Conservation (phyloP, 371 early-diverging fungal species). For the Globomyces sp. region DNA sequence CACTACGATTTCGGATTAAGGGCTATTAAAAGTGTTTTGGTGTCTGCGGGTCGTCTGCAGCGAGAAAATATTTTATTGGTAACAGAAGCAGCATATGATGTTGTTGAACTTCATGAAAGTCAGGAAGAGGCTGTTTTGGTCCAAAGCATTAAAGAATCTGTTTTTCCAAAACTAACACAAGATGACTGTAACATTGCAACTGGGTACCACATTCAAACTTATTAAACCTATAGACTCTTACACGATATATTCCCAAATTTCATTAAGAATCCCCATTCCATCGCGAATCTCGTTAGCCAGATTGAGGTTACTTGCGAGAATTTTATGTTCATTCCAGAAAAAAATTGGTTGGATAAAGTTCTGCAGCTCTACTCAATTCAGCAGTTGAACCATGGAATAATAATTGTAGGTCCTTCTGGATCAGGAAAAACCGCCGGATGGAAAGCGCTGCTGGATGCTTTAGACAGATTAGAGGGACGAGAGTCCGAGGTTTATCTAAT, state of each 20-base stretch:
- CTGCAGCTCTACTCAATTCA: conserved; percentile 97
- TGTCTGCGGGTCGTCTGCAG: conserved; percentile 96
- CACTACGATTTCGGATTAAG: conserved; percentile 99
- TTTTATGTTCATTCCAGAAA: conserved; percentile 71
- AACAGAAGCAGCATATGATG: conserved; percentile 38
- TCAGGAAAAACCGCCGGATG: conserved; percentile 94
- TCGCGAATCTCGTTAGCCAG: conserved; percentile 63
- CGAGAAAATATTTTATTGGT: conserved; percentile 59
- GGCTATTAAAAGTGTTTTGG: conserved; percentile 97
- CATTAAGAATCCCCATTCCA: too few species aligned
- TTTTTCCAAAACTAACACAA: conserved; percentile 95
- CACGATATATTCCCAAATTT: conserved; percentile 7
- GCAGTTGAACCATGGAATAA: conserved; percentile 96
- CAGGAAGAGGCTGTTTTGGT: conserved; percentile 90
- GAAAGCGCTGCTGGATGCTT: conserved; percentile 84
- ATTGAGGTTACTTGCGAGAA: conserved; percentile 78
- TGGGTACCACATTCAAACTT: neutral
- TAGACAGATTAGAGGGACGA: conserved; percentile 82
- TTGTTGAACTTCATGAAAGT: conserved; percentile 29
- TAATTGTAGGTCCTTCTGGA: conserved; percentile 98
- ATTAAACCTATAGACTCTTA: neutral
- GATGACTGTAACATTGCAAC: conserved; percentile 70
- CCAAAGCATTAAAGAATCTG: conserved; percentile 93
- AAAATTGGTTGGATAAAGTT: conserved; percentile 93
- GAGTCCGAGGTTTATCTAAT: conserved; percentile 93